Percentiles rank a stretch among this genome's conserved stretches.
Evolutionary conservation across 2,329 filamentous ascomycete species (phyloP).

Genomic region (Kalaharituber pfeilii): DNA sequence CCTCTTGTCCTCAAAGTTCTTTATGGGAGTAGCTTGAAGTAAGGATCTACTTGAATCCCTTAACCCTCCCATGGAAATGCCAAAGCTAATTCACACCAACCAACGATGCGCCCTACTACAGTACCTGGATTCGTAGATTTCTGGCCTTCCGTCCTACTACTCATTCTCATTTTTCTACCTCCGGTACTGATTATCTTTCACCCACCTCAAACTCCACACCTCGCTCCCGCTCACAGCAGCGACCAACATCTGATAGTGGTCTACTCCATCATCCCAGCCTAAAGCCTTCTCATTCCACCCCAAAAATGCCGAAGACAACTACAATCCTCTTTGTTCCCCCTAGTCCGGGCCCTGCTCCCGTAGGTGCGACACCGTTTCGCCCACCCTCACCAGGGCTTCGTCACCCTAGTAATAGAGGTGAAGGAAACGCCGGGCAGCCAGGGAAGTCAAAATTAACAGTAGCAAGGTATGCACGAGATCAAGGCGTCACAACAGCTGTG

Average conservation of each 20-base stretch:
- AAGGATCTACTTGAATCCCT: not conserved
- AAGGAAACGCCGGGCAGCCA: not conserved
- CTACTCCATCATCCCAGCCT: not conserved
- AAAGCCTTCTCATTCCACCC: no score
- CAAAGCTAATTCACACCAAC: not conserved
- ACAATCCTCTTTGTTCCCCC: not conserved
- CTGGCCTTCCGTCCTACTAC: not conserved
- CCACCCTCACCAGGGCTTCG: not conserved
- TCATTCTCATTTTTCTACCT: not conserved
- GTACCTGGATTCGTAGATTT: not conserved
- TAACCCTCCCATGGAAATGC: not conserved
- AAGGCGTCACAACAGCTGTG: not conserved
- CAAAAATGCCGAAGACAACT: not conserved
- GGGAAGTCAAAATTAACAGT: not conserved
- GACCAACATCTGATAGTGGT: not conserved
- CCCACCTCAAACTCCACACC: not conserved
- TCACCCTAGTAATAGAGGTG: not conserved
- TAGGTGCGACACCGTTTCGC: not conserved
- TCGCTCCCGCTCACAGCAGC: not conserved
- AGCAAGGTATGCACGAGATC: not conserved
- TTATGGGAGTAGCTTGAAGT: not conserved
- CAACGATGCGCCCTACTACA: no score
- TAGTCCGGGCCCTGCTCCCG: no score
- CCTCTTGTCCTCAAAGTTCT: not conserved
- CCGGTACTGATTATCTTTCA: not conserved